phyloP scores from a whole-genome alignment of 1,139 yeast genomes.

The Sugiyamaella neomexicana region DNA sequence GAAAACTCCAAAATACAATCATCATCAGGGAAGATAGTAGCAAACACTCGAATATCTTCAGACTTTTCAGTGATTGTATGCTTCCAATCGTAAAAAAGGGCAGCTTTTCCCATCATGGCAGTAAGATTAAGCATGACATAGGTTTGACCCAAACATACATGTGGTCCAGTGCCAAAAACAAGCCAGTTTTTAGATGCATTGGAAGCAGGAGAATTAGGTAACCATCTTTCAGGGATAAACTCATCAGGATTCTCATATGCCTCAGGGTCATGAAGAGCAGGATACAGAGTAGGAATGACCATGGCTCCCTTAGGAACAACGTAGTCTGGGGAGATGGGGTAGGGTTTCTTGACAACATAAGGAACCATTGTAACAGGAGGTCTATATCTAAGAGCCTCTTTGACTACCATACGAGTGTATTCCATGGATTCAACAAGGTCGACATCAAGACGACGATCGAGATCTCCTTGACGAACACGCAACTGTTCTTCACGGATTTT shows the following conservation, averaged over 20 bases:
- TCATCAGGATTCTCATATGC: constrained; percentile 92
- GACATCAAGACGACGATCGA: constrained; percentile 57
- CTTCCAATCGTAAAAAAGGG: constrained; percentile 72
- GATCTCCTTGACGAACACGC: constrained; percentile 75
- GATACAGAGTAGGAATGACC: constrained; percentile 94
- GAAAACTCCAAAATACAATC: constrained; percentile 80
- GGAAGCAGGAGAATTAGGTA: constrained; percentile 56
- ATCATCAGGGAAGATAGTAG: constrained; percentile 97
- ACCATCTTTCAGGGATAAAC: constrained; percentile 96
- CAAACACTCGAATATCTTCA: constrained; percentile 93
- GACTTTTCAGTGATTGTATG: constrained; percentile 81
- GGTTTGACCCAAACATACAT: constrained; percentile 90
- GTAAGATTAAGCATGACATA: constrained; percentile 90
- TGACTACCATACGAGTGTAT: constrained; percentile 86
- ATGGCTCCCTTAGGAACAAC: constrained; percentile 96
- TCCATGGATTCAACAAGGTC: constrained; percentile 82
- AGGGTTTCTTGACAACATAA: constrained; percentile 80
- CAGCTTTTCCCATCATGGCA: constrained; percentile 85
- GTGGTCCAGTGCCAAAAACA: constrained; percentile 96
- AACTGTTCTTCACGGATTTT: constrained; percentile 92
- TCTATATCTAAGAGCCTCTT: constrained; percentile 88
- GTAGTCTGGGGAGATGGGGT: constrained; percentile 79
- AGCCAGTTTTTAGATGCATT: constrained; percentile 84
- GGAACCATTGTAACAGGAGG: constrained; percentile 99
- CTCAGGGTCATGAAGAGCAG: constrained; percentile 95